Evolutionary conservation across 2,329 filamentous ascomycete species (phyloP).

Genomic region (Chrysoporthe deuterocubensis): DNA sequence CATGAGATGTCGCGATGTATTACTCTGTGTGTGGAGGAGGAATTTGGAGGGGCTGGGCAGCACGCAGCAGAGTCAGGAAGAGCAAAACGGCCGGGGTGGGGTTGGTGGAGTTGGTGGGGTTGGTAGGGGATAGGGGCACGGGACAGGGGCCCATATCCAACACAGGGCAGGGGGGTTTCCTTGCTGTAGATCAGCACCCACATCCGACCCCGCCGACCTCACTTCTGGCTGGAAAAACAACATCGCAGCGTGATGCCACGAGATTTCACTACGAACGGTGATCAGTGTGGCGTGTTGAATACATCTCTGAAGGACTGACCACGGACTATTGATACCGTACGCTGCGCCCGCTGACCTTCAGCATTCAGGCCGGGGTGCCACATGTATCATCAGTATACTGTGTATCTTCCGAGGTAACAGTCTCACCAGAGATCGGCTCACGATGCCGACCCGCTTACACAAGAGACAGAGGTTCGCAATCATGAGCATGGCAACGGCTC

Average conservation of each 20-base stretch:
- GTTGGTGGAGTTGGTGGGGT: constrained; percentile 2
- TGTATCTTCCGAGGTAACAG: neutral
- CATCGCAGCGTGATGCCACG: neutral
- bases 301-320: neutral
- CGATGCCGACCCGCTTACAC: neutral
- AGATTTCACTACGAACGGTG: neutral
- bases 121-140: neutral
- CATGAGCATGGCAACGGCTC: neutral
- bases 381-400: neutral
- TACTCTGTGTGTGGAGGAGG: neutral
- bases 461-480: neutral
- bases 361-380: neutral
- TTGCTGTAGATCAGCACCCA: neutral
- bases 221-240: neutral
- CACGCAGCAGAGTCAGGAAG: neutral
- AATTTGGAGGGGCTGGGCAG: constrained; percentile 22
- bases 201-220: neutral
- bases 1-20: neutral
- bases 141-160: neutral
- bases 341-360: neutral
- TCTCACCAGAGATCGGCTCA: neutral
- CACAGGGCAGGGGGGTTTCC: neutral
- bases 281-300: too few relatives aligned
- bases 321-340: neutral
- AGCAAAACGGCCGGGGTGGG: neutral